A percentile compares a stretch with the other conserved stretches of the same genome.
These are phyloP conservation scores for Chionographis japonica DNA, from an alignment of 106 monocot species.

Conservation along the genomic window DNA sequence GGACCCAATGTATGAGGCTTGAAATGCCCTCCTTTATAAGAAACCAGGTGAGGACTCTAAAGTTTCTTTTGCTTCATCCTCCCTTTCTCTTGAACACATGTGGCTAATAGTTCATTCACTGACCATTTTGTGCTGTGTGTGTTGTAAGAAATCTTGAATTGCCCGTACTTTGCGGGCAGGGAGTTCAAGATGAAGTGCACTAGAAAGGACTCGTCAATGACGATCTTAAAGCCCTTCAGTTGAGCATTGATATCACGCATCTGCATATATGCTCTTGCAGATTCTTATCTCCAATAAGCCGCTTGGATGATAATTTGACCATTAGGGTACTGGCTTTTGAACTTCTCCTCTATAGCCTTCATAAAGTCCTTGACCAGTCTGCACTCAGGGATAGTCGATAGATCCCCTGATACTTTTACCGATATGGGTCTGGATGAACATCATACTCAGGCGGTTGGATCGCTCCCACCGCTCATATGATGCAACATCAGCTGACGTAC, in stretches of 20 bases:
- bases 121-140: conserved; percentile 5
- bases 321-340: conserved; percentile 8
- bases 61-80: conserved; percentile 3
- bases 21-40: not conserved
- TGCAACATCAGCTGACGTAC: too few relatives aligned
- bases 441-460: conserved; percentile 9
- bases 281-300: not conserved
- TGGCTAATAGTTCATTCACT: conserved; percentile 10
- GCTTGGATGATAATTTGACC: not conserved
- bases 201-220: conserved; percentile 8
- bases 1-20: not conserved
- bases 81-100: conserved; percentile 21
- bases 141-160: conserved; percentile 19
- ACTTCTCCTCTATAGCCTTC: conserved; percentile 4
- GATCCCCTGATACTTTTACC: not conserved
- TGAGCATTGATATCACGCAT: conserved; percentile 5
- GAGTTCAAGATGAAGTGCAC: conserved; percentile 15
- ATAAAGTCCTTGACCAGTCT: not conserved
- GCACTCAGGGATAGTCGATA: conserved; percentile 6
- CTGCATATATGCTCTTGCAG: conserved; percentile 15
- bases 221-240: not conserved
- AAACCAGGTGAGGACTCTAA: not conserved
- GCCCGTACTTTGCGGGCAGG: conserved; percentile 2
- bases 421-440: conserved; percentile 1
- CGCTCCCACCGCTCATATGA: conserved; percentile 9